Conservation (phyloP, 2,329 filamentous ascomycete species). For the Aspergillus felis region DNA sequence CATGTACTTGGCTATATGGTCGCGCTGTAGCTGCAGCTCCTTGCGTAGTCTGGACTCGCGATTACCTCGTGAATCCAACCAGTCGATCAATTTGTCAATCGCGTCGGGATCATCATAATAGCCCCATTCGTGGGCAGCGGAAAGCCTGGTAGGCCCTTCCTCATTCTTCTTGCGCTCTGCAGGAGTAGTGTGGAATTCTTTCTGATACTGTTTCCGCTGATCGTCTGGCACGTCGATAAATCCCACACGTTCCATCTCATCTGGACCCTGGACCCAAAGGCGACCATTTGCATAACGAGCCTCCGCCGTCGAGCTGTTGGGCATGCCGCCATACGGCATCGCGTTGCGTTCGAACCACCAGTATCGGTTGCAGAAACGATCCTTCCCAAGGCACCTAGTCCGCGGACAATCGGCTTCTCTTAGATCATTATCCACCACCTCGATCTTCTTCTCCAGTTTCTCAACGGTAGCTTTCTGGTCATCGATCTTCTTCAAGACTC, state of each 20-base stretch:
- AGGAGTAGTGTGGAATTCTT: constrained; percentile 75
- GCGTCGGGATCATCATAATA: constrained; percentile 80
- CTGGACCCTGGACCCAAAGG: constrained; percentile 93
- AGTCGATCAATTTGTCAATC: constrained; percentile 74
- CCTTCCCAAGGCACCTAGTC: constrained; percentile 83
- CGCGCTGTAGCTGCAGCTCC: constrained; percentile 72
- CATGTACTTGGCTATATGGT: constrained; percentile 77
- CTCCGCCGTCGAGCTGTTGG: constrained; percentile 78
- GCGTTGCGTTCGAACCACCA: constrained; percentile 99
- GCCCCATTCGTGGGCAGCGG: constrained; percentile 78
- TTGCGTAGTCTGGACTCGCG: constrained; percentile 86
- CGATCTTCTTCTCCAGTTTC: constrained; percentile 80
- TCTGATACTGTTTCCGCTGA: constrained; percentile 69
- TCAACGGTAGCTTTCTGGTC: constrained; percentile 78
- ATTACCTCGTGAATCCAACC: constrained; percentile 81
- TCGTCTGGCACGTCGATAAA: constrained; percentile 76
- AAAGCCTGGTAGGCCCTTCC: constrained; percentile 76
- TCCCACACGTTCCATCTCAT: constrained; percentile 78
- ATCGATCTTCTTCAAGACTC: constrained; percentile 81
- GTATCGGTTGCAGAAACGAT: constrained; percentile 97
- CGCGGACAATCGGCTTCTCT: constrained; percentile 91
- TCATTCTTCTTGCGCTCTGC: constrained; percentile 80
- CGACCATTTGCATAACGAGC: constrained; percentile 91
- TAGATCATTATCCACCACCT: constrained; percentile 81
- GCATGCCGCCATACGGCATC: constrained; percentile 90